Evolutionary conservation across 164 flowering plant species (phyloP).

Genomic region (Aristolochia californica): DNA sequence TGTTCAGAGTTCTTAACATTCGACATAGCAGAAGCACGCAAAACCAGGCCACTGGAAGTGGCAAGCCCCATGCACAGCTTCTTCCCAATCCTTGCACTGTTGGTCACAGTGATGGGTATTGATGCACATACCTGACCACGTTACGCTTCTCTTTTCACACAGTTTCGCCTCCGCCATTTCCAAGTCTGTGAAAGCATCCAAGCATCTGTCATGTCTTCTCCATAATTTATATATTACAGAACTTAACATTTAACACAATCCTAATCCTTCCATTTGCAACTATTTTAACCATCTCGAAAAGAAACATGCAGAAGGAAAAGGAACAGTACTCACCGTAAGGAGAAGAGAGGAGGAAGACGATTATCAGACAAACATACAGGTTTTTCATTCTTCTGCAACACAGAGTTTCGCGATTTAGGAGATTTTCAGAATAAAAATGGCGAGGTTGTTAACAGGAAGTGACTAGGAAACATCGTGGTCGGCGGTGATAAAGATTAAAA

Average conservation of each 20-base stretch:
- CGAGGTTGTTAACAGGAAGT: no score
- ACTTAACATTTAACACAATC: background rate
- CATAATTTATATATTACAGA: background rate
- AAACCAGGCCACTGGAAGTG: conserved; percentile 26
- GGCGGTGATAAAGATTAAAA: no score
- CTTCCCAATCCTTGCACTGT: conserved; percentile 39
- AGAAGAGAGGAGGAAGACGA: background rate
- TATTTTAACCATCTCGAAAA: no score
- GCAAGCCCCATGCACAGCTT: conserved; percentile 37
- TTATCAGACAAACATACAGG: no score
- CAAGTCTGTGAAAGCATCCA: conserved; percentile 8
- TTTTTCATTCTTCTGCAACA: no score
- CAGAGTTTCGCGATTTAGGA: no score
- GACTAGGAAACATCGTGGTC: no score
- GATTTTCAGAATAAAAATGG: no score
- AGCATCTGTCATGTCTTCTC: background rate
- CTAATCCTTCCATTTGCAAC: no score
- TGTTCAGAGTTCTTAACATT: conserved; percentile 21
- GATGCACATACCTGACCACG: conserved; percentile 38
- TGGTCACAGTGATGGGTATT: conserved; percentile 20
- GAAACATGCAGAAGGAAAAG: background rate
- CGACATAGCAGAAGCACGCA: conserved; percentile 48
- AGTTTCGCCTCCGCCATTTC: conserved; percentile 20
- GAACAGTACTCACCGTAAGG: background rate
- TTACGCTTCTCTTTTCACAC: conserved; percentile 31